A percentile compares a stretch with the other conserved stretches of the same genome.
Evolutionary conservation across 208 protist genomes (phyloP).

Genomic region (Polymyxa betae): DNA sequence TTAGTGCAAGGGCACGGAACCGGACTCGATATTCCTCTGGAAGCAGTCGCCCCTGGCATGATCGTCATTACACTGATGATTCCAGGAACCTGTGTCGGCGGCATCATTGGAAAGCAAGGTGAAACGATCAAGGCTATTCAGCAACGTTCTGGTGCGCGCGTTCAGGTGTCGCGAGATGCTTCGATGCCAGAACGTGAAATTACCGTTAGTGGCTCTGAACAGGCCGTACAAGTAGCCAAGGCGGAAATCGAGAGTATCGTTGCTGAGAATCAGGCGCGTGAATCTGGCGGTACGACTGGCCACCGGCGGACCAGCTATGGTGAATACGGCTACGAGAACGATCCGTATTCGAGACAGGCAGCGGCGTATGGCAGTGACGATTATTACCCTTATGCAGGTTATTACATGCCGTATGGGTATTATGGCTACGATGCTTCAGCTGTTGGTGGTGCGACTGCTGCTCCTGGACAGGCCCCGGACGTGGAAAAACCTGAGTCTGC

Average conservation of each 20-base stretch:
- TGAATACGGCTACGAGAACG: background rate
- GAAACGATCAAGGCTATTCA: conserved; percentile 53
- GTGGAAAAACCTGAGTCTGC: no score
- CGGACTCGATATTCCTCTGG: background rate
- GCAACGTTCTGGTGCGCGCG: background rate
- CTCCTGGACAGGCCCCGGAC: background rate
- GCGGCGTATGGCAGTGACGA: conserved; percentile 16
- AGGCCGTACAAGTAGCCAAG: background rate
- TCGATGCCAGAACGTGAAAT: conserved; percentile 10
- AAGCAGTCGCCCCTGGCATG: conserved; percentile 1
- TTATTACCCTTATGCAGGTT: conserved; percentile 13
- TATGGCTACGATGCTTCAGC: conserved; percentile 20
- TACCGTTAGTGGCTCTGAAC: conserved; percentile 12
- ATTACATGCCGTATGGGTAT: background rate
- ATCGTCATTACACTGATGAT: conserved; percentile 8
- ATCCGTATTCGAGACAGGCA: conserved; percentile 49
- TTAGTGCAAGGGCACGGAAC: background rate
- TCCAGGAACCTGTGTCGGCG: background rate
- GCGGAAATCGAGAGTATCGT: conserved; percentile 30
- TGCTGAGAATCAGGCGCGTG: background rate
- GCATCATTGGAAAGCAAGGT: conserved; percentile 22
- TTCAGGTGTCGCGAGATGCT: conserved; percentile 30
- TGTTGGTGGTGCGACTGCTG: background rate
- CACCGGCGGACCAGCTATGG: background rate
- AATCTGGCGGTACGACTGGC: background rate